Conservation (phyloP, 768 basidiomycete species). For the Suillus weaverae region DNA sequence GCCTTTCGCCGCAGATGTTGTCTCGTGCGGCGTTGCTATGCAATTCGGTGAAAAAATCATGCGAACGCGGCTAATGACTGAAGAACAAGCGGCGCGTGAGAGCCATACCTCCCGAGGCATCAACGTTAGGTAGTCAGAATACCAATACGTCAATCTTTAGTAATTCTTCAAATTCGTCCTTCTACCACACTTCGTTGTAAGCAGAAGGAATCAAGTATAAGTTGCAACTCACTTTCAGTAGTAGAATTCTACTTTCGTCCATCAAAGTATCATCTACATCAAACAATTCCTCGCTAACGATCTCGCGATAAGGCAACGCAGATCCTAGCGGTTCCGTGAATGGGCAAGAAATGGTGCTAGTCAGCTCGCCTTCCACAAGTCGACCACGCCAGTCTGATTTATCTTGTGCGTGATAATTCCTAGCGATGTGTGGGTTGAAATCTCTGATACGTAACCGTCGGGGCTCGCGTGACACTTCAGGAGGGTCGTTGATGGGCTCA, state of each 20-base stretch:
- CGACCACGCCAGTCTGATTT: constrained; percentile 22
- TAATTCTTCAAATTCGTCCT: neutral
- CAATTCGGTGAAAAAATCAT: neutral
- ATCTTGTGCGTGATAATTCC: constrained; percentile 7
- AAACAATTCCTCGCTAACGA: neutral
- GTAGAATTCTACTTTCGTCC: neutral
- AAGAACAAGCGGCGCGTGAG: neutral
- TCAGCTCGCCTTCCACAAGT: constrained; percentile 19
- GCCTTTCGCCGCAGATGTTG: neutral
- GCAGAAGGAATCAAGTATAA: neutral
- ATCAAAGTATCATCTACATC: neutral
- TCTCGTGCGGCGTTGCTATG: neutral
- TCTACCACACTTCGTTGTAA: neutral
- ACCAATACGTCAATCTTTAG: neutral
- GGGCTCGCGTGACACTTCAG: neutral
- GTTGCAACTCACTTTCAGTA: neutral
- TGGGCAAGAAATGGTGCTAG: constrained; percentile 21
- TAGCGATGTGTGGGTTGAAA: constrained; percentile 32
- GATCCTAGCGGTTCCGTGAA: neutral
- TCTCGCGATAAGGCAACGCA: neutral
- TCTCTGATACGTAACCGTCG: constrained; percentile 36
- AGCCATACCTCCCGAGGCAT: neutral
- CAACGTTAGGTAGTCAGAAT: neutral
- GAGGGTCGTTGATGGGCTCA: constrained; percentile 31
- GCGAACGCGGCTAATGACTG: neutral